Conservation (phyloP, 805 yeast species). For the Peterozyma toletana region DNA sequence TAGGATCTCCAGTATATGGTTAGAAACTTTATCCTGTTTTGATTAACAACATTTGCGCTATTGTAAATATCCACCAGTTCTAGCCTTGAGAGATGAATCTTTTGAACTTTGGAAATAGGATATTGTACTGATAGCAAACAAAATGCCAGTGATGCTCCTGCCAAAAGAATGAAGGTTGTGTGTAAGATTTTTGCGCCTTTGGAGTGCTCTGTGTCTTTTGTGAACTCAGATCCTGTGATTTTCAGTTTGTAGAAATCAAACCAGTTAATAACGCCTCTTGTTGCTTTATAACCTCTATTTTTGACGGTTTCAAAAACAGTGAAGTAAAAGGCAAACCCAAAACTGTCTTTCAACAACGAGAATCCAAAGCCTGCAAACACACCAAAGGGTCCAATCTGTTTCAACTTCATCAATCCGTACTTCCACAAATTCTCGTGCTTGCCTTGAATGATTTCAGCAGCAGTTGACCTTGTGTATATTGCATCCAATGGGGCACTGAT, state of each 20-base stretch:
- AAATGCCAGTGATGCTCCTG: conserved; percentile 84
- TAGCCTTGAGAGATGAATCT: conserved; percentile 67
- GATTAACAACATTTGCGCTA: conserved; percentile 20
- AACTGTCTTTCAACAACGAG: conserved; percentile 67
- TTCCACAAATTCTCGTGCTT: conserved; percentile 68
- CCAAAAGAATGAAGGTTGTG: conserved; percentile 65
- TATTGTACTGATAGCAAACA: conserved; percentile 73
- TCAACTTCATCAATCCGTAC: conserved; percentile 62
- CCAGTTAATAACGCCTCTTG: conserved; percentile 36
- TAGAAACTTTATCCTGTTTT: conserved; percentile 20
- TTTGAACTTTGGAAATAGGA: conserved; percentile 76
- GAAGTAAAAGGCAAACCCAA: conserved; percentile 83
- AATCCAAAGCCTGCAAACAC: conserved; percentile 88
- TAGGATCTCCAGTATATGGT: conserved; percentile 68
- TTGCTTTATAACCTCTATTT: conserved; percentile 50
- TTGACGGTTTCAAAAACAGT: conserved; percentile 74
- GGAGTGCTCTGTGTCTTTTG: conserved; percentile 12
- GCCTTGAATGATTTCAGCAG: conserved; percentile 65
- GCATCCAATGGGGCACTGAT: conserved; percentile 95
- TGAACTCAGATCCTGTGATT: conserved; percentile 13
- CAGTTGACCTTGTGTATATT: conserved; percentile 71
- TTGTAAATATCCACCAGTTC: conserved; percentile 71
- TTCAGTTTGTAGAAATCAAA: conserved; percentile 27
- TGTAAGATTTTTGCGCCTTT: conserved; percentile 39
- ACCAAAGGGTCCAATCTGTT: conserved; percentile 71